These are phyloP conservation scores for Tulasnella sp. DNA, from an alignment of 768 basidiomycete species.

Conservation along the genomic window DNA sequence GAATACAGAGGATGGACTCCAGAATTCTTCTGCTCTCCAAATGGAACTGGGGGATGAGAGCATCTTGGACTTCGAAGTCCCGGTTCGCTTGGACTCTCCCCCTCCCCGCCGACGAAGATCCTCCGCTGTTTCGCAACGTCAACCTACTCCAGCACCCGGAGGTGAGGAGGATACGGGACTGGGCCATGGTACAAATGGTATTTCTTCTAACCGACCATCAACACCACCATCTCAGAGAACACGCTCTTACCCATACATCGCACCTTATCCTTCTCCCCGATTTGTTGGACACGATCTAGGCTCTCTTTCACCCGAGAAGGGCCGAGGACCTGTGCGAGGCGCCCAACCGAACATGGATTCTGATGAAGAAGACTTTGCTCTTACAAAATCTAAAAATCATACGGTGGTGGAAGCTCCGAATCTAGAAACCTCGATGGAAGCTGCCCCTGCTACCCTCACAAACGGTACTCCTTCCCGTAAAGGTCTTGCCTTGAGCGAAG, in stretches of 20 bases:
- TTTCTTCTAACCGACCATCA: background rate
- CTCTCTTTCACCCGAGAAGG: conserved; percentile 9
- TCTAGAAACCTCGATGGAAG: background rate
- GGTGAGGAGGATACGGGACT: background rate
- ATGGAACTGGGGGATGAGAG: conserved; percentile 10
- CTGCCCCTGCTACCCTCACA: conserved; percentile 5
- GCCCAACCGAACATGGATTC: background rate
- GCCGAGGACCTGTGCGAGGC: conserved; percentile 7
- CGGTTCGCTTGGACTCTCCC: conserved; percentile 10
- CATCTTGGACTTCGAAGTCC: conserved; percentile 7
- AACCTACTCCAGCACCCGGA: conserved; percentile 8
- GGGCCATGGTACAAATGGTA: conserved; percentile 1
- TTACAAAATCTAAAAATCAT: background rate
- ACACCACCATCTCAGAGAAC: background rate
- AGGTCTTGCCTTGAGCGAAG: too few species aligned
- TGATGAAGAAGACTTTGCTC: background rate
- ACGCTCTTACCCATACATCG: too few species aligned
- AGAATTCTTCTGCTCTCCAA: too few species aligned
- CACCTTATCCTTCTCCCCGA: conserved; percentile 11
- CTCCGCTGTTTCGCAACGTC: conserved; percentile 4
- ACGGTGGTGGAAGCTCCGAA: background rate
- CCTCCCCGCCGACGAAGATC: conserved; percentile 7
- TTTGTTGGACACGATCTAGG: conserved; percentile 3
- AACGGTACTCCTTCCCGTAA: too few species aligned
- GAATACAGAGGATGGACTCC: too few species aligned